Percentiles rank a stretch among this genome's conserved stretches.
Conservation (phyloP, 83 land plant genomes). For the Picea abies region DNA sequence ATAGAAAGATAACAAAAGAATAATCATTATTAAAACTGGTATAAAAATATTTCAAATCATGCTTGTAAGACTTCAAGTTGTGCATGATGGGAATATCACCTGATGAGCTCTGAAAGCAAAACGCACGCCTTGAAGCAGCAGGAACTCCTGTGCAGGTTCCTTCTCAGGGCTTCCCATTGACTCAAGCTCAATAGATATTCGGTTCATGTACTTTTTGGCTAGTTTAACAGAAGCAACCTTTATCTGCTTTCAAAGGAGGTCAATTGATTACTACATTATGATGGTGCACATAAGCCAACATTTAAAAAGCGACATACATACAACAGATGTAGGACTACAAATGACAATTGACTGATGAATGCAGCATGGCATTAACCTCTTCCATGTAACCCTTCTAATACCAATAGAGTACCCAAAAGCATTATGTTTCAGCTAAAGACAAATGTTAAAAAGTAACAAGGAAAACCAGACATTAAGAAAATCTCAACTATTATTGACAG, state of each 20-base stretch:
- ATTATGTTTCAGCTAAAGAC: not conserved
- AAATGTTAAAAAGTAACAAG: not conserved
- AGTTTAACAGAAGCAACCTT: slow-evolving; percentile 78
- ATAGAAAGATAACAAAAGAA: not conserved
- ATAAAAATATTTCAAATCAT: not conserved
- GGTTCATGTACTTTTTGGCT: slow-evolving; percentile 74
- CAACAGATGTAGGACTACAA: not conserved
- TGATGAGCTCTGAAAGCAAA: slow-evolving; percentile 34
- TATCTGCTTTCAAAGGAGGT: slow-evolving; percentile 42
- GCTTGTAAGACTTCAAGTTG: not conserved
- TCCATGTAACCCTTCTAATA: not conserved
- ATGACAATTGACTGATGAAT: not conserved
- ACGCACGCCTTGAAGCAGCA: slow-evolving; percentile 25
- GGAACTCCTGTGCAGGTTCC: slow-evolving; percentile 20
- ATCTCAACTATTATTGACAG: not conserved
- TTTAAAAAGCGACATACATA: not conserved
- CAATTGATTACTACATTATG: not conserved
- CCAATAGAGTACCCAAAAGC: not conserved
- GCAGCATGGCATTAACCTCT: not conserved
- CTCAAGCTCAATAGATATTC: slow-evolving; percentile 74
- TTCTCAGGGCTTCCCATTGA: slow-evolving; percentile 16
- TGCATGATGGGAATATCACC: slow-evolving; percentile 14
- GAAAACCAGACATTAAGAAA: not conserved
- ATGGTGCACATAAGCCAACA: not conserved
- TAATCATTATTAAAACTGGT: not conserved